Evolutionary conservation across 495 filamentous ascomycete species (phyloP), one percentile per base, ranked within the genome.

Genomic region (Podospora comata): DNA sequence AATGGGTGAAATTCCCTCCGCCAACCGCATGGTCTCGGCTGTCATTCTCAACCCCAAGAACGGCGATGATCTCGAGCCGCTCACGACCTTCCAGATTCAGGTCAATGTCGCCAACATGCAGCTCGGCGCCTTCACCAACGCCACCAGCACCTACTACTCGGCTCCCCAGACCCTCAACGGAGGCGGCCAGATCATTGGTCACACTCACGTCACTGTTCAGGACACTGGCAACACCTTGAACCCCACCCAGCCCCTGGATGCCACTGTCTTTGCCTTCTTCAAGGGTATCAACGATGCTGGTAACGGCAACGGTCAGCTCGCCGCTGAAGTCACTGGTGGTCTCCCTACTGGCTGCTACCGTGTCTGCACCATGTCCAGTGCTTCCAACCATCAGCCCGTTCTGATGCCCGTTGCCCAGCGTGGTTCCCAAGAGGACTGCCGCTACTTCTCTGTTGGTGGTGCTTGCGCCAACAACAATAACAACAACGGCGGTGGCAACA

Each of bases 401-500:
- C 74, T 90, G 39, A 92, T 92, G 90, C 90, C 90, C 56, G 87
- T 92, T 60, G 89, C 89, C 64, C 89, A 91, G 78, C 87, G 90
- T 76, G 90, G 90, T 73, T 78, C 87, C 34, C 86, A 91, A 72
- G 90, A 92, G 71, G 90, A 92, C 72, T 92, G 90, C 77, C 82
- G 81, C 60, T 87, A 87, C 73, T 92, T 92, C 75, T 84, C 82
- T 30, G 72, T 71, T 60, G 69, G 73, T 75, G 79, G 75, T 63
- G 72, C 76, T 62, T 75, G 73, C 64, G 68, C 57, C 56, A 62
- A 62, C 30, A 63, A 60, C 64, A 67, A 66, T 53, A 70, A 72
- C 54, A 58, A 66, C 64, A 72, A 71, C 62, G 70, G 70, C 64
- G 68, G 58, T 16, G 72, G 73, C 55, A 75, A 75, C 62, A 67